These are phyloP conservation scores for Ligustrum vulgare DNA, from an alignment of 257 asterid genomes.

Conservation along the genomic window DNA sequence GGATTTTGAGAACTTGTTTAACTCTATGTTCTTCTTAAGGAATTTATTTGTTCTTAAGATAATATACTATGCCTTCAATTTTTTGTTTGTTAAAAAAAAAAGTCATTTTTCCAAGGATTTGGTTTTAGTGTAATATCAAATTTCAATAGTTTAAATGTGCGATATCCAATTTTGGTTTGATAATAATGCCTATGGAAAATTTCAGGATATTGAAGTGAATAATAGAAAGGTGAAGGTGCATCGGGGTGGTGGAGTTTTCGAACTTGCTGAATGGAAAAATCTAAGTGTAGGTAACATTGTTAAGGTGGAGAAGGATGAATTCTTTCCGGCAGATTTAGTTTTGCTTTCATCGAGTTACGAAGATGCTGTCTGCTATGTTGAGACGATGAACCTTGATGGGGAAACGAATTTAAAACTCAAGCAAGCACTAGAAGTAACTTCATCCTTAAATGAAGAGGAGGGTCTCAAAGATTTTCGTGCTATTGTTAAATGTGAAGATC, in stretches of 20 bases:
- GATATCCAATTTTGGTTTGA: not conserved
- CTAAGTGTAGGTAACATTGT: constrained; percentile 86
- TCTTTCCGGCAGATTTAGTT: constrained; percentile 88
- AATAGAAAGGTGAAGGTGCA: constrained; percentile 75
- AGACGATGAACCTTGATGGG: constrained; percentile 96
- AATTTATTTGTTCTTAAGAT: too few species aligned
- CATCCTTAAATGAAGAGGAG: constrained; percentile 49
- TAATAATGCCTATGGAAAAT: constrained; percentile 8
- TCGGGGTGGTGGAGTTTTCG: constrained; percentile 56
- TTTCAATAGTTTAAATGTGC: not conserved
- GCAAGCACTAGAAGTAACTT: constrained; percentile 70
- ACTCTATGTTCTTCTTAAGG: too few species aligned
- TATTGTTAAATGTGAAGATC: constrained; percentile 80
- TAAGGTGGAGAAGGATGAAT: constrained; percentile 79
- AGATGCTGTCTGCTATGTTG: constrained; percentile 85
- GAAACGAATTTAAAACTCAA: constrained; percentile 90
- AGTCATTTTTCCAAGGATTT: not conserved
- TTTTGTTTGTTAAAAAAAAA: not conserved
- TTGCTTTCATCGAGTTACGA: constrained; percentile 88
- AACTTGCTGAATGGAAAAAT: constrained; percentile 64
- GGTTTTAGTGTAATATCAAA: not conserved
- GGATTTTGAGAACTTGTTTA: not conserved
- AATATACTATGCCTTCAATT: not conserved
- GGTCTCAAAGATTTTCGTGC: constrained; percentile 56
- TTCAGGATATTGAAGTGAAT: constrained; percentile 85